Evolutionary conservation across 83 land plant species (phyloP), one percentile per base, ranked within the genome.

Genomic region (Isoetes engelmannii): DNA sequence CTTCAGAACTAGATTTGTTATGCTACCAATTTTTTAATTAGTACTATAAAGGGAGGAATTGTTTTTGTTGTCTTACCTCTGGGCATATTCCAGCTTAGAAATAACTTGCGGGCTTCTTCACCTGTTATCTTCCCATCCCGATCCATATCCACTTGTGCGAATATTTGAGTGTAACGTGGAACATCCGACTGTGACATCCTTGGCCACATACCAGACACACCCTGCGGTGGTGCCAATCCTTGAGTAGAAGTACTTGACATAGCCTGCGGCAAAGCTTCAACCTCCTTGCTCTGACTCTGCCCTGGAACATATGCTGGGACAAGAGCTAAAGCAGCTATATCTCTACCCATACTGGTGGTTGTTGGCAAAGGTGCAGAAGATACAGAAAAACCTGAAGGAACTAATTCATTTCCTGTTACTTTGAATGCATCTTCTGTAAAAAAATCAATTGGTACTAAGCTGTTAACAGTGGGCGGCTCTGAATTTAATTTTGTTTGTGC

Each of bases 101-200:
- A 92, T 18, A 92, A 83, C 66, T 82, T 84, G 3, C 87, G 87
- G 20, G 95, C 95, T 76, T 92, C 84, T 58, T 76, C 85, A 20
- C 95, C 92, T 48, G 89, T 84, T 17, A 92, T 85, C 69, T 83
- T 92, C 15, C 95, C 95, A 84, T 92, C 98, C 61, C 82, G 83
- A 61, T 92, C 98, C 6, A 79, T 81, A 69, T 92, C 95, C 61
- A 89, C 98, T 72, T 87, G 79, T 46, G 70, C 48, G 66, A 89
- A 89, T 44, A 89, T 83, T 18, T 77, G 81, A 3, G 73, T 81
- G 58, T 89, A 92, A 63, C 85, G 83, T 68, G 81, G 83, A 45
- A 89, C 71, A 77, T 89, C 84, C 51, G 76, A 66, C 44, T 73
- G 84, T 21, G 85, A 82, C 79, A 91, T 82, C 57, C 73, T 90